Base-by-base conservation (phyloP, 495 filamentous ascomycete genomes). In the Annulohypoxylon stygium region DNA sequence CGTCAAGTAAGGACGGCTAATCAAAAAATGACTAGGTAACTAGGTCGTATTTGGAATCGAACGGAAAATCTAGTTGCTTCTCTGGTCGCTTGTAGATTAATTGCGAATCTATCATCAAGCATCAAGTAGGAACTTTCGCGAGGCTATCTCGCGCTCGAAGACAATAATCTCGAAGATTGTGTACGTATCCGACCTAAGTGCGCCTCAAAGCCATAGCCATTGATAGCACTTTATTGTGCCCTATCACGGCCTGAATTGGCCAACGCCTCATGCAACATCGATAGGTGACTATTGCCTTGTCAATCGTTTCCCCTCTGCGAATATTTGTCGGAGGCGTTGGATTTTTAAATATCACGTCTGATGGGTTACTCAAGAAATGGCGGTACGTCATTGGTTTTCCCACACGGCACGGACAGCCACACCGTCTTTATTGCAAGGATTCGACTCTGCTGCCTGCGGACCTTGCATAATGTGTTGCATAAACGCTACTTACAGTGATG, bases 401-500 rank as follows among this genome's bases (percentile, higher is more conserved):
- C 16, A 6, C 16, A 18, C 30, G 55, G 23, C 11, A 51, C 48
- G 14, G 20, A 12, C 18, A 25, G 7, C 12, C 34, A 59, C 16
- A 41, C 55, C 55, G 26, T 41, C 10, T 9, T 12, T 37, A 6
- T 59, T 8, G 7, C 34, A 59, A 14, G 55, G 55, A 47, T 59
- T 25, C 10, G 7, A 60, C 26, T 14, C 57, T 26, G 36, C 14
- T 43, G 37, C 57, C 37, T 60, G 18, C 43, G 34, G 16, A 23
- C 36, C 57, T 60, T 60, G 57, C 57, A 58, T 57, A 57, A 57
- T 0, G 16, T 14, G 14, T 37, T 20, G 16, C 53, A 39, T 43
- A 41, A 16, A 39, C 12, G 7, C 33, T 57, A 37, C 33, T n/a
- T 18, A 20, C 30, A 36, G 36, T 60, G 57, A 60, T 43, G 57